Percentiles rank a stretch among this genome's conserved stretches.
phyloP scores from a whole-genome alignment of 345 rosid genomes.

The Gossypium herbaceum region DNA sequence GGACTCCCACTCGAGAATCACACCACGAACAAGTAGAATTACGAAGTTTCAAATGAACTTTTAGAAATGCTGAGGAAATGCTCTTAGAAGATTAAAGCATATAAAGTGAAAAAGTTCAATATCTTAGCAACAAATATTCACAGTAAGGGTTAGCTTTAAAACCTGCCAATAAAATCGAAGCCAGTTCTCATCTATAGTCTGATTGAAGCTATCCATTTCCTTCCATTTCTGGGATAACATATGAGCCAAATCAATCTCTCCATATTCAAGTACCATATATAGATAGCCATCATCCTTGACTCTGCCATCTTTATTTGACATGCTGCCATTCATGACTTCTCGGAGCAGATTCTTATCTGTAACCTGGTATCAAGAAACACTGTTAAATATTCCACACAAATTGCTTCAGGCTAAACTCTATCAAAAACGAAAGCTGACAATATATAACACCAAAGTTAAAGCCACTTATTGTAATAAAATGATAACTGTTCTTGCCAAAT shows the following conservation, averaged over 20 bases:
- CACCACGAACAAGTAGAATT: not conserved
- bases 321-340: slow-evolving; percentile 71
- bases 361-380: slow-evolving; percentile 54
- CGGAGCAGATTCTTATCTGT: slow-evolving; percentile 83
- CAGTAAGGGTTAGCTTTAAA: slow-evolving; percentile 26
- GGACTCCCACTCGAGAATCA: not conserved
- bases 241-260: slow-evolving; percentile 97
- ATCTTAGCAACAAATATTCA: slow-evolving; percentile 2
- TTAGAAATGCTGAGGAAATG: not conserved
- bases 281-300: slow-evolving; percentile 89
- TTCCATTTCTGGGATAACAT: slow-evolving; percentile 98
- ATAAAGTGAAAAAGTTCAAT: not conserved
- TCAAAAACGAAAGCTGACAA: not conserved
- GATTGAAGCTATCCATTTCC: slow-evolving; percentile 59
- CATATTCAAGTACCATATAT: slow-evolving; percentile 95
- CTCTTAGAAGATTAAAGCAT: not conserved
- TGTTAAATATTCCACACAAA: not conserved
- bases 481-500: not conserved
- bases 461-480: not conserved
- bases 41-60: not conserved
- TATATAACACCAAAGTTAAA: slow-evolving; percentile 5
- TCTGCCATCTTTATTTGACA: slow-evolving; percentile 76
- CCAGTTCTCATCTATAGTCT: slow-evolving; percentile 92
- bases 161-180: slow-evolving; percentile 99
- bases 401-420: not conserved